Evolutionary conservation across 345 rosid genomes (phyloP), one percentile per base, ranked within the genome.

Genomic region (Cardamine chenopodiifolia): DNA sequence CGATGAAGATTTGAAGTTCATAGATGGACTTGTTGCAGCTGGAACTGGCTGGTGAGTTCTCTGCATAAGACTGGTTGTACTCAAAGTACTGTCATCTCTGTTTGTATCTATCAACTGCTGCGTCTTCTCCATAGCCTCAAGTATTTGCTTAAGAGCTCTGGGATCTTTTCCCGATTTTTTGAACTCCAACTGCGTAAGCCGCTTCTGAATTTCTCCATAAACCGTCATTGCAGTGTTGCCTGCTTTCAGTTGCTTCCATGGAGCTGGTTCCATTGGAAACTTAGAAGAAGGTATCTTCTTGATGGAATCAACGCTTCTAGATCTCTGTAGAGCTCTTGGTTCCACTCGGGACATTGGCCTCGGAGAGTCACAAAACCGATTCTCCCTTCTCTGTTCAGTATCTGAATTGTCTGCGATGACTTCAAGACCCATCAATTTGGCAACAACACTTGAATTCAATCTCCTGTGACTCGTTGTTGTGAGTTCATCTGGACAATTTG

Each of bases 401-500:
- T 71, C 48, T 45, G 34, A 61, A 34, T 86, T 50, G 64, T 83
- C 83, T 19, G 83, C 88, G 23, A 75, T 74, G 68, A 76, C 76
- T 75, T 90, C 99, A 79, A 95, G 82, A 11, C 99, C 98, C 98
- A 92, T 95, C 82, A 95, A 79, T 83, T 86, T 92, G 7, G 91
- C 98, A 62, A 92, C 90, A 70, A 90, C 85, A 65, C 88, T 82
- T 5, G 97, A 86, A 52, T 0, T 78, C n/a, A 77, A 65, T 73
- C 82, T 73, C 37, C 71, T 73, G 71, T 79, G 79, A 81, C 83
- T 85, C 26, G 74, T 81, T 71, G 79, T 44, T 81, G 72, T 64
- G 26, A 74, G 78, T 66, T 78, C 62, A 79, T 45, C 53, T 73
- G 45, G 56, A 71, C 60, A 35, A 66, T 75, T 83, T 65, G 83